These are phyloP conservation scores for Pilobolus umbonatus DNA, from an alignment of 192 early-diverging fungal species.

Conservation along the genomic window DNA sequence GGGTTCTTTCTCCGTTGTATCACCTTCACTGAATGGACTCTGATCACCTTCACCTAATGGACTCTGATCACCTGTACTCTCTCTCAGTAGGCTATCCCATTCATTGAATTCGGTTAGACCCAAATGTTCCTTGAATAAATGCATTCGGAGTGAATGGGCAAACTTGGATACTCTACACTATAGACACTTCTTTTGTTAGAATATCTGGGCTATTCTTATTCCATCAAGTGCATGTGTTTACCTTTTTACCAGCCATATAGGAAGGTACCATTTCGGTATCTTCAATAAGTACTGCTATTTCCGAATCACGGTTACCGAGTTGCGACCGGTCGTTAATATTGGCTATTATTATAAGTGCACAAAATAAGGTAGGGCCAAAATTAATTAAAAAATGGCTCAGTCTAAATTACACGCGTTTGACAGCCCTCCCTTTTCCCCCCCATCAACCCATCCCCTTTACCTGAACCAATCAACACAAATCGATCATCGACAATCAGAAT, in stretches of 20 bases:
- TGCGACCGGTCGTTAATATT: slow-evolving; percentile 60
- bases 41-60: neutral
- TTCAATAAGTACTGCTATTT: slow-evolving; percentile 81
- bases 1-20: slow-evolving; percentile 3
- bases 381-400: neutral
- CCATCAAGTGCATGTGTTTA: slow-evolving; percentile 12
- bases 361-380: slow-evolving; percentile 4
- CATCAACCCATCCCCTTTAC: slow-evolving; percentile 7
- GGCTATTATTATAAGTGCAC: slow-evolving; percentile 17
- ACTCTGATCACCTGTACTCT: neutral
- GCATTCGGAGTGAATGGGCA: slow-evolving; percentile 65
- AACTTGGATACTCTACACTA: slow-evolving; percentile 68
- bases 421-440: neutral
- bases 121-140: slow-evolving; percentile 81
- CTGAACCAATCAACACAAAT: slow-evolving; percentile 74
- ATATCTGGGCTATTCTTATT: neutral
- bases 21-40: neutral
- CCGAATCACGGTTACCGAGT: slow-evolving; percentile 80
- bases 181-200: too few relatives aligned
- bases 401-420: neutral
- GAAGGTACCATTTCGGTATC: slow-evolving; percentile 66
- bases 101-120: slow-evolving; percentile 54
- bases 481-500: slow-evolving; percentile 87
- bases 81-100: slow-evolving; percentile 20
- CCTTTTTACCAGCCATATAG: slow-evolving; percentile 64